A percentile compares a stretch with the other conserved stretches of the same genome.
These are phyloP conservation scores for Aspergillus arachidicola DNA, from an alignment of 2,329 filamentous ascomycete species.

Conservation along the genomic window DNA sequence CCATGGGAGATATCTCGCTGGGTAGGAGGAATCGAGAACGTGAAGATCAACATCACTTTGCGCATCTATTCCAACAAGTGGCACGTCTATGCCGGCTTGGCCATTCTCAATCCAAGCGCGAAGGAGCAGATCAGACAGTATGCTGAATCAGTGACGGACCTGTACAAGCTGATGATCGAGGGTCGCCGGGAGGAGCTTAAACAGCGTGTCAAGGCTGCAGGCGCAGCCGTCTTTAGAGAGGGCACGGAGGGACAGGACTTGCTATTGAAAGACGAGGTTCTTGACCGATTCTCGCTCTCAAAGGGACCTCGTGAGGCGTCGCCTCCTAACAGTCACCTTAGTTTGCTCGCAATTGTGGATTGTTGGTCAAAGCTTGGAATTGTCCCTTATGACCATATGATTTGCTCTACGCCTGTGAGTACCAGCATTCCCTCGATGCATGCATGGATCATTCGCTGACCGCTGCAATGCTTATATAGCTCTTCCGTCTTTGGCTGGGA, in stretches of 20 bases:
- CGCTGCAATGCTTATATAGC: constrained; percentile 40
- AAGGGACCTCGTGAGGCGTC: constrained; percentile 67
- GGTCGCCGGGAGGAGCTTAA: constrained; percentile 76
- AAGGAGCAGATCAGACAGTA: constrained; percentile 93
- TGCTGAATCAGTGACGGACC: constrained; percentile 84
- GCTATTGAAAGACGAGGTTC: constrained; percentile 74
- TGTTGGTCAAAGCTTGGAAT: constrained; percentile 95
- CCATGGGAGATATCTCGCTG: constrained; percentile 97
- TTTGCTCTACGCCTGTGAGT: constrained; percentile 86
- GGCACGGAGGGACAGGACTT: constrained; percentile 62
- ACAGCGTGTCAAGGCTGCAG: constrained; percentile 75
- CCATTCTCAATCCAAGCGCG: constrained; percentile 93
- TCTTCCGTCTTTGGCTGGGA: constrained; percentile 94
- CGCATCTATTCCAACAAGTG: constrained; percentile 98
- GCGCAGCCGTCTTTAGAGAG: constrained; percentile 67
- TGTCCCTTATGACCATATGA: constrained; percentile 98
- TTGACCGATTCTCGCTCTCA: constrained; percentile 86
- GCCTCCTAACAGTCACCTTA: constrained; percentile 86
- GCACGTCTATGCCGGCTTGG: constrained; percentile 97
- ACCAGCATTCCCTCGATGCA: background rate
- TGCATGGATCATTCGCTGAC: background rate
- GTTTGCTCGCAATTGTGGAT: constrained; percentile 93
- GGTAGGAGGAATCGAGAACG: constrained; percentile 95
- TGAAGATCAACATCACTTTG: constrained; percentile 97
- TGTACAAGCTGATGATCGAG: constrained; percentile 96